Conservation (phyloP, 345 rosid species). For the Lumnitzera littorea region DNA sequence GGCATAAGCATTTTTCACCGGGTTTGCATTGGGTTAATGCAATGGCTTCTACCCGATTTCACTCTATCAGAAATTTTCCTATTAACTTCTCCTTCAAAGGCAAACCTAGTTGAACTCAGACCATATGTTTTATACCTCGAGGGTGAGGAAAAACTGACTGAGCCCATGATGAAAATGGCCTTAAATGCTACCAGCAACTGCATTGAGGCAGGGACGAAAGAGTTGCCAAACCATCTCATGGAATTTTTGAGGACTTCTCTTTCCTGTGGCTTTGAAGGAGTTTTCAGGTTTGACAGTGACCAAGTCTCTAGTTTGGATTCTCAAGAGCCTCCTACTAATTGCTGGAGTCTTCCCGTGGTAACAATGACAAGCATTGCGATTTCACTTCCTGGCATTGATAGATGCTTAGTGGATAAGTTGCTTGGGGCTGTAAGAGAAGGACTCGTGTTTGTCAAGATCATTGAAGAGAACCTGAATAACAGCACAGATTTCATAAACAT, state of each 20-base stretch:
- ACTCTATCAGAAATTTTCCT: conserved; percentile 19
- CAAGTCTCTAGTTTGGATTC: too few relatives aligned
- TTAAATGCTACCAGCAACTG: conserved; percentile 52
- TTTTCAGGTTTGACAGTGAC: too few relatives aligned
- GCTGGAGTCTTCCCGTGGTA: too few relatives aligned
- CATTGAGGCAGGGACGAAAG: conserved; percentile 42
- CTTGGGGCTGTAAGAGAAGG: conserved; percentile 15
- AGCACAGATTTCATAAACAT: conserved; percentile 28
- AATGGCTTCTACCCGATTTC: conserved; percentile 2
- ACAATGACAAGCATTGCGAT: too few relatives aligned
- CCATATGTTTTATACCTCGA: conserved; percentile 73
- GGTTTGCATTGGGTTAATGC: conserved; percentile 17
- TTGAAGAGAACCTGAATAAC: conserved; percentile 32
- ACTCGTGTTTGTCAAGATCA: conserved; percentile 25
- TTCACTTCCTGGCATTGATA: too few relatives aligned
- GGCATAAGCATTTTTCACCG: conserved; percentile 59
- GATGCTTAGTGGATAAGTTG: conserved; percentile 19
- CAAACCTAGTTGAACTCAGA: conserved; percentile 38
- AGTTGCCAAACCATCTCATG: conserved; percentile 46
- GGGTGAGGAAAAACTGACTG: conserved; percentile 66
- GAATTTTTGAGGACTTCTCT: too few relatives aligned
- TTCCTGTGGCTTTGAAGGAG: too few relatives aligned
- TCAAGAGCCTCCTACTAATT: too few relatives aligned
- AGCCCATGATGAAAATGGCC: conserved; percentile 45
- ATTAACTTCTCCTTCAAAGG: conserved; percentile 21